A percentile compares a stretch with the other conserved stretches of the same genome.
Conservation (phyloP, 2,329 filamentous ascomycete genomes). For the Colletotrichum sp. region DNA sequence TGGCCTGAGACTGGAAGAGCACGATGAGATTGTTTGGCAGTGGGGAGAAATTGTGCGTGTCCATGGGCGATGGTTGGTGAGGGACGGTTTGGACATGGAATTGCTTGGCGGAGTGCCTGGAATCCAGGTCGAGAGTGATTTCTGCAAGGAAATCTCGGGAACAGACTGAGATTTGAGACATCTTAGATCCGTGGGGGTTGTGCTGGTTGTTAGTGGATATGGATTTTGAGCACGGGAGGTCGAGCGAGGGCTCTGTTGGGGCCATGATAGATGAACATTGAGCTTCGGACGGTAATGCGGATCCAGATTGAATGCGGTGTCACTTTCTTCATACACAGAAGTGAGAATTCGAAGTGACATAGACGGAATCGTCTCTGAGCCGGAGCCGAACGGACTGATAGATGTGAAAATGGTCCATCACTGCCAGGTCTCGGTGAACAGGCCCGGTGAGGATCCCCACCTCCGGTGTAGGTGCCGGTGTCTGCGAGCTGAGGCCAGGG, state of each 20-base stretch:
- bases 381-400: neutral
- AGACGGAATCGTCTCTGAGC: neutral
- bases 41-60: neutral
- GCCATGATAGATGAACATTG: too few relatives aligned
- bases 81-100: neutral
- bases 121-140: neutral
- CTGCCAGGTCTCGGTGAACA: neutral
- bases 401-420: neutral
- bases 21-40: neutral
- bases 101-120: neutral
- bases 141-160: neutral
- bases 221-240: neutral
- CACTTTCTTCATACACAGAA: neutral
- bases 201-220: neutral
- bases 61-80: neutral
- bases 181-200: neutral
- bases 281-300: neutral
- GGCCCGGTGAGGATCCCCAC: fast-evolving
- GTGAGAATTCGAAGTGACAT: neutral
- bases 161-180: neutral
- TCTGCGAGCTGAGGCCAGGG: neutral
- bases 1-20: neutral
- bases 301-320: neutral
- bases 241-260: too few relatives aligned
- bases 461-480: neutral